phyloP scores from a whole-genome alignment of 148 eudicot species.

The Salicornia ramosissima region DNA sequence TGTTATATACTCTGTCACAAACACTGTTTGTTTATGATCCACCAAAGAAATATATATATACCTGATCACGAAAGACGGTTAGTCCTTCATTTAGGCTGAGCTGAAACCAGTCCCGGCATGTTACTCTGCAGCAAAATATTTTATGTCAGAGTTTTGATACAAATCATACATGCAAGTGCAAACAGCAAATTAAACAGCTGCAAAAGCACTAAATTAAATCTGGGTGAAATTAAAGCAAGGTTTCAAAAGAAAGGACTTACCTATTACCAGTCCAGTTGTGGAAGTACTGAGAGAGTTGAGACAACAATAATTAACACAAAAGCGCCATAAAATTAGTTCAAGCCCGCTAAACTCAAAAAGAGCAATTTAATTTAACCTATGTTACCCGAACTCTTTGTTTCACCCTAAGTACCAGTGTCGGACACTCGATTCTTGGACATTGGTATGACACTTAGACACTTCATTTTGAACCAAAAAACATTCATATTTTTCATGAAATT shows the following conservation, averaged over 20 bases:
- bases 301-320: slow-evolving; percentile 29
- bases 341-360: background rate
- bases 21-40: background rate
- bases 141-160: background rate
- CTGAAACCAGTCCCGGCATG: slow-evolving; percentile 99
- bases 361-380: no score
- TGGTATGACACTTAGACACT: no score
- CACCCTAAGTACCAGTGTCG: no score
- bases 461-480: no score
- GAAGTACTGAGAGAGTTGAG: slow-evolving; percentile 60
- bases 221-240: background rate
- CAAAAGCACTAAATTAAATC: background rate
- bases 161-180: background rate
- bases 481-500: no score
- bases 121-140: slow-evolving; percentile 57
- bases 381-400: no score
- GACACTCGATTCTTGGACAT: no score
- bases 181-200: background rate
- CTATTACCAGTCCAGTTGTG: slow-evolving; percentile 99
- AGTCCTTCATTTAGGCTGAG: slow-evolving; percentile 98
- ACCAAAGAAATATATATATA: slow-evolving; percentile 23
- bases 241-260: slow-evolving; percentile 29
- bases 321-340: slow-evolving; percentile 16
- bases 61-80: slow-evolving; percentile 99
- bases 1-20: no score